Evolutionary conservation across 140 eudicot species (phyloP).

Genomic region (Eryngium alpinum): DNA sequence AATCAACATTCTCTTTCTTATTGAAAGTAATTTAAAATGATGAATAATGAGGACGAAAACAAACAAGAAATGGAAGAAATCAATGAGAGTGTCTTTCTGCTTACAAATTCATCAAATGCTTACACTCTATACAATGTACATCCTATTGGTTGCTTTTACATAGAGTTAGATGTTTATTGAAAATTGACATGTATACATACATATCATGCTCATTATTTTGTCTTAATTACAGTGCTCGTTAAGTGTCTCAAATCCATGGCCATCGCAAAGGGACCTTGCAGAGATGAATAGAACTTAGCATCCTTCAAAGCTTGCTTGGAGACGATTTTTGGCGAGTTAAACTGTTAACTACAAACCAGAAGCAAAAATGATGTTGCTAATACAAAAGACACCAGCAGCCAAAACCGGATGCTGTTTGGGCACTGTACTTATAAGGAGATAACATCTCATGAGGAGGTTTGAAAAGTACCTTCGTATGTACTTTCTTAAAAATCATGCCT

Average conservation of each 20-base stretch:
- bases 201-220: slow-evolving; percentile 7
- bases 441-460: too few relatives aligned
- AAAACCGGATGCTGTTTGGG: too few relatives aligned
- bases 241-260: not conserved
- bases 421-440: too few relatives aligned
- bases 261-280: not conserved
- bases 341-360: slow-evolving; percentile 33
- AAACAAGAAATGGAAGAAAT: too few relatives aligned
- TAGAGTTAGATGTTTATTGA: not conserved
- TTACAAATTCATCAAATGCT: too few relatives aligned
- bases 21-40: slow-evolving; percentile 78
- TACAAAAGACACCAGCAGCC: slow-evolving; percentile 75
- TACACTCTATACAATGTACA: too few relatives aligned
- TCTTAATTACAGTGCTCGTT: not conserved
- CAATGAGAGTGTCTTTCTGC: too few relatives aligned
- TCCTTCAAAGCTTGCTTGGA: slow-evolving; percentile 49
- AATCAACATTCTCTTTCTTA: slow-evolving; percentile 35
- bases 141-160: too few relatives aligned
- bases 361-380: slow-evolving; percentile 5
- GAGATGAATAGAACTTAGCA: slow-evolving; percentile 20
- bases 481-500: too few relatives aligned
- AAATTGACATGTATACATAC: not conserved
- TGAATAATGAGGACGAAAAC: too few relatives aligned
- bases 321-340: slow-evolving; percentile 41
- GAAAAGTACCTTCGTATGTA: too few relatives aligned